Evolutionary conservation across 2,329 filamentous ascomycete species (phyloP).

Genomic region (Aspergillus nomiae): DNA sequence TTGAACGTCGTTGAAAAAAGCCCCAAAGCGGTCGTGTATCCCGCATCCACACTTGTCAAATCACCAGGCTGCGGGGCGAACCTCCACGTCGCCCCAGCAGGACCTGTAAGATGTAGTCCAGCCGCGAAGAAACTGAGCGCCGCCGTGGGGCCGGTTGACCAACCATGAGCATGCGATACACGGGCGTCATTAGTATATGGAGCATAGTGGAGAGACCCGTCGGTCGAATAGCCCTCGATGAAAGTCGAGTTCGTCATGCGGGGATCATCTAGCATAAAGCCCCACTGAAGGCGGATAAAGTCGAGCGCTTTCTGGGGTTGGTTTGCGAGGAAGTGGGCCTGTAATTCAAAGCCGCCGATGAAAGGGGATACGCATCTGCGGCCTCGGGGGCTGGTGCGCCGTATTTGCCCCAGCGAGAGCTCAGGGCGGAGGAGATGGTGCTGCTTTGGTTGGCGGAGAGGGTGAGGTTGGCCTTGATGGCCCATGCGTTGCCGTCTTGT

Average conservation of each 20-base stretch:
- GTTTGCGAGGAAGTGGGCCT: conserved; percentile 45
- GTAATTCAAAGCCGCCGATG: conserved; percentile 46
- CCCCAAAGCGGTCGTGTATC: conserved; percentile 40
- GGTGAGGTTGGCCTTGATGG: conserved; percentile 37
- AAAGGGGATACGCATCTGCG: conserved; percentile 44
- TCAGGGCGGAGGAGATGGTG: conserved; percentile 40
- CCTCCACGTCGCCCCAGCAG: conserved; percentile 39
- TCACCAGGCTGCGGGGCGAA: conserved; percentile 40
- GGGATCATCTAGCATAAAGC: conserved; percentile 58
- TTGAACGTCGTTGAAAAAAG: conserved; percentile 29
- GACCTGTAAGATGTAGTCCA: conserved; percentile 42
- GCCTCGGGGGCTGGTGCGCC: conserved; percentile 51
- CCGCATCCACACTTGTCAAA: conserved; percentile 38
- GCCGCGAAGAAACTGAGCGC: conserved; percentile 47
- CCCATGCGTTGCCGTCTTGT: conserved; percentile 43
- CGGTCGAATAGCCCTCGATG: conserved; percentile 53
- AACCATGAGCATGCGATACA: conserved; percentile 54
- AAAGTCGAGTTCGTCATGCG: conserved; percentile 57
- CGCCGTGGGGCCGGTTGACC: conserved; percentile 53
- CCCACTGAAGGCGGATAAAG: conserved; percentile 53
- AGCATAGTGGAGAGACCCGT: conserved; percentile 52
- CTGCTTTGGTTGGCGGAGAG: conserved; percentile 23
- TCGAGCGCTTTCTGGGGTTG: conserved; percentile 43
- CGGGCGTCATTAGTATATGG: conserved; percentile 53
- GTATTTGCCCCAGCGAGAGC: conserved; percentile 46